These are phyloP conservation scores for Castanea crenata DNA, from an alignment of 306 rosid species.

Conservation along the genomic window DNA sequence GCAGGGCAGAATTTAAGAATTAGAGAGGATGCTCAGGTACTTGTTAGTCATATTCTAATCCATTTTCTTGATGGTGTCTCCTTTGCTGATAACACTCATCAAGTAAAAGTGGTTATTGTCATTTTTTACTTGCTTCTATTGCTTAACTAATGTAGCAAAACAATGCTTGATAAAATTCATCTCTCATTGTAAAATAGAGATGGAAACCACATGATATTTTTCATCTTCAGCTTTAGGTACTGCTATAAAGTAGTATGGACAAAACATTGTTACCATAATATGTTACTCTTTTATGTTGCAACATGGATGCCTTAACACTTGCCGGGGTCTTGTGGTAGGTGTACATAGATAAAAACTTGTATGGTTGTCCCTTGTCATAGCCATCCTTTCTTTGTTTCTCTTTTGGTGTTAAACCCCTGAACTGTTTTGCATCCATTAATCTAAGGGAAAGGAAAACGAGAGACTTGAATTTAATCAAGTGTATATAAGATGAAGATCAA, in stretches of 20 bases:
- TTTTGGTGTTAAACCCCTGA: slow-evolving; percentile 1
- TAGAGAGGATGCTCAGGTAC: slow-evolving; percentile 98
- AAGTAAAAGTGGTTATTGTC: not conserved
- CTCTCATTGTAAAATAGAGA: slow-evolving; percentile 17
- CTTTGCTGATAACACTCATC: slow-evolving; percentile 6
- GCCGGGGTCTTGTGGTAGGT: not conserved
- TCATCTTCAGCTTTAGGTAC: slow-evolving; percentile 6
- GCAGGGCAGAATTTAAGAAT: slow-evolving; percentile 97
- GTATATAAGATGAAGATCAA: no score
- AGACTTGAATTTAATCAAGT: no score
- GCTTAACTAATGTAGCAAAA: not conserved
- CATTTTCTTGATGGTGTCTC: slow-evolving; percentile 17
- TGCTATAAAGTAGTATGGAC: slow-evolving; percentile 3
- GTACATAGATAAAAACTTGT: not conserved
- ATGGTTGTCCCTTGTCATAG: not conserved
- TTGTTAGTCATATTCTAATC: slow-evolving; percentile 16
- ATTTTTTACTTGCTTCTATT: not conserved
- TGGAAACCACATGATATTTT: not conserved
- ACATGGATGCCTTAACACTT: not conserved
- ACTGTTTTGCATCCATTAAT: not conserved
- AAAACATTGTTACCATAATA: not conserved
- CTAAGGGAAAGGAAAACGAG: not conserved
- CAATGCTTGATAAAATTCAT: slow-evolving; percentile 11
- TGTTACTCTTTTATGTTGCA: not conserved
- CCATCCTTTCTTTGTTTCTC: not conserved